Evolutionary conservation across 768 basidiomycete genomes (phyloP).

Genomic region (Rhodotorula sphaerocarpa): DNA sequence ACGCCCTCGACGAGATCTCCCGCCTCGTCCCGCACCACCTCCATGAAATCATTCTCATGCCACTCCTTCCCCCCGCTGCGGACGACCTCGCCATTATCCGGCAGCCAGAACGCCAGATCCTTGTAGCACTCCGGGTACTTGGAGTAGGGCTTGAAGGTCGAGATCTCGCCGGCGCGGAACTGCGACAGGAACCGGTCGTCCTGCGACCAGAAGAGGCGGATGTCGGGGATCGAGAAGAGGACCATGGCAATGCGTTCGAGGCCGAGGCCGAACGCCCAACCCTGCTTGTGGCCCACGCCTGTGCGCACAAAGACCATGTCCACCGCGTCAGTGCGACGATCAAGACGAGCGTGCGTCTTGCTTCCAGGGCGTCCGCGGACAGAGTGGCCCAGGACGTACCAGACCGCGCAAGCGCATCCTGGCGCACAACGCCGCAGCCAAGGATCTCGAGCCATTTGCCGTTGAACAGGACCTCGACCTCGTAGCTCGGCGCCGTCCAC

Average conservation of each 20-base stretch:
- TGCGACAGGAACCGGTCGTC: conserved; percentile 82
- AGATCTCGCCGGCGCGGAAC: conserved; percentile 62
- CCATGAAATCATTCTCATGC: conserved; percentile 96
- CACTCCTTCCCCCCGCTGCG: conserved; percentile 41
- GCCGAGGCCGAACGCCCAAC: conserved; percentile 97
- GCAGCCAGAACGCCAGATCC: conserved; percentile 90
- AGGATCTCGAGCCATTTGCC: conserved; percentile 97
- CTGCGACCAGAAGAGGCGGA: conserved; percentile 91
- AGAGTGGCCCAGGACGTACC: conserved; percentile 51
- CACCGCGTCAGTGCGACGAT: background rate
- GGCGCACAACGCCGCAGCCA: conserved; percentile 83
- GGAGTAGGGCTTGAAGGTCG: conserved; percentile 71
- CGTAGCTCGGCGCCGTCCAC: conserved; percentile 94
- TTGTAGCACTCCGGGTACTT: conserved; percentile 85
- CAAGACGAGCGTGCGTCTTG: background rate
- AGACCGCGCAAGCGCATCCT: conserved; percentile 76
- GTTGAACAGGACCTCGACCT: conserved; percentile 92
- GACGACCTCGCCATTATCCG: conserved; percentile 38
- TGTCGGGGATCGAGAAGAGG: conserved; percentile 91
- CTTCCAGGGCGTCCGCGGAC: conserved; percentile 38
- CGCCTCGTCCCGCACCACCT: conserved; percentile 81
- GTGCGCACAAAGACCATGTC: background rate
- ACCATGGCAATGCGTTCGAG: conserved; percentile 97
- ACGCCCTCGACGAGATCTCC: conserved; percentile 91
- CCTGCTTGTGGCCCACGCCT: conserved; percentile 72